phyloP scores from a whole-genome alignment of 176 grass and related monocot species.

The Cocos nucifera region DNA sequence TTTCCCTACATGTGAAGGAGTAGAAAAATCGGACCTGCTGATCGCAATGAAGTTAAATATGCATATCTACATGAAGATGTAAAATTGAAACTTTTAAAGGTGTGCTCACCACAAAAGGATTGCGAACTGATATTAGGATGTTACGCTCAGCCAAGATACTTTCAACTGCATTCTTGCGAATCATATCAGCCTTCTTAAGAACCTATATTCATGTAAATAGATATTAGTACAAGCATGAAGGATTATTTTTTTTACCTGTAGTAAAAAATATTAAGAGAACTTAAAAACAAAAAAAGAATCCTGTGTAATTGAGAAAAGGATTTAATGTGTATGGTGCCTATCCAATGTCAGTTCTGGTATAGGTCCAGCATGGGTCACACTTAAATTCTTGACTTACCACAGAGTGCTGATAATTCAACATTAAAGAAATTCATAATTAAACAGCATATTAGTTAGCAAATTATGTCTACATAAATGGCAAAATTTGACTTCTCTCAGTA shows the following conservation, averaged over 20 bases:
- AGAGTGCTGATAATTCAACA: too few species aligned
- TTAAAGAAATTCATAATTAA: too few species aligned
- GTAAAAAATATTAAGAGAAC: not conserved
- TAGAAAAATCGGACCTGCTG: constrained; percentile 91
- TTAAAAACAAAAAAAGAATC: too few species aligned
- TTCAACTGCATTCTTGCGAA: constrained; percentile 93
- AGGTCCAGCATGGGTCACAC: too few species aligned
- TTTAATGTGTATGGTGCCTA: not conserved
- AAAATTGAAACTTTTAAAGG: not conserved
- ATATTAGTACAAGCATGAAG: not conserved
- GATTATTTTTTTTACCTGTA: not conserved
- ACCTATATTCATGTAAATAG: constrained; percentile 32
- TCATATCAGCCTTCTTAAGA: constrained; percentile 93
- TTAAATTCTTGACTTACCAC: too few species aligned
- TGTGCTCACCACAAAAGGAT: constrained; percentile 63
- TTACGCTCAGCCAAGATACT: constrained; percentile 86
- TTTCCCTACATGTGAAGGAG: constrained; percentile 99
- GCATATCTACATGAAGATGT: not conserved
- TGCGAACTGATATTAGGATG: constrained; percentile 80
- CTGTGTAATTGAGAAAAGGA: not conserved
- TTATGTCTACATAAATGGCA: too few species aligned
- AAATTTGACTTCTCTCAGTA: too few species aligned
- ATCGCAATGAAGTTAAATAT: constrained; percentile 29
- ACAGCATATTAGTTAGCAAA: too few species aligned
- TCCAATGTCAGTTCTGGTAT: not conserved